A percentile compares a stretch with the other conserved stretches of the same genome.
phyloP scores from a whole-genome alignment of 208 protist genomes.

The Novymonas esmeraldas region DNA sequence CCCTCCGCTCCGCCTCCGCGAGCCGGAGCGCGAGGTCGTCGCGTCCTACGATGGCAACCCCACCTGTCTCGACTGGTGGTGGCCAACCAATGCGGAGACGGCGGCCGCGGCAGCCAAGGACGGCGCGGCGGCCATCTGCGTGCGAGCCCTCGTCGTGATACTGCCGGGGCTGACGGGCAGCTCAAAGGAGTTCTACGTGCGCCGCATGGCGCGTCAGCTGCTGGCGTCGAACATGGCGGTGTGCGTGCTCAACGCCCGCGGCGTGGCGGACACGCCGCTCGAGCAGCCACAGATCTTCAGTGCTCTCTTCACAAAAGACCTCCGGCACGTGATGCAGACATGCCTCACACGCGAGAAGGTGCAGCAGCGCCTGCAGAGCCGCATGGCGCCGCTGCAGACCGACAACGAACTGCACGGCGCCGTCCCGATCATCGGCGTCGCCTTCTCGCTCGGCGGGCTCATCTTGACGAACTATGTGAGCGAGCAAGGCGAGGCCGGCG shows the following conservation, averaged over 20 bases:
- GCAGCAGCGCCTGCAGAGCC: constrained; percentile 11
- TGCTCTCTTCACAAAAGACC: constrained; percentile 60
- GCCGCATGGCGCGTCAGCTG: constrained; percentile 43
- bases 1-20: constrained; percentile 23
- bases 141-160: constrained; percentile 52
- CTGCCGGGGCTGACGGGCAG: constrained; percentile 64
- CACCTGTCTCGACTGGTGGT: constrained; percentile 63
- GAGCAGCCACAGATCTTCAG: constrained; percentile 57
- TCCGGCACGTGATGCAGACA: constrained; percentile 51
- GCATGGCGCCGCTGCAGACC: constrained; percentile 4
- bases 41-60: constrained; percentile 53
- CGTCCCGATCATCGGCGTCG: constrained; percentile 58
- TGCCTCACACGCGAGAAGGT: constrained; percentile 32
- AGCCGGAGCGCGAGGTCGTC: constrained; percentile 41
- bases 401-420: neutral
- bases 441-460: constrained; percentile 66
- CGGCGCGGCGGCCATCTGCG: neutral
- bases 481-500: constrained; percentile 46
- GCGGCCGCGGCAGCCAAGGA: constrained; percentile 9
- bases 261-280: constrained; percentile 59
- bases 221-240: constrained; percentile 25
- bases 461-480: constrained; percentile 64
- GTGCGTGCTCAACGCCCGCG: constrained; percentile 68
- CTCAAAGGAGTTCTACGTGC: constrained; percentile 57
- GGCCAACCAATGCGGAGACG: constrained; percentile 24